A percentile compares a stretch with the other conserved stretches of the same genome.
Evolutionary conservation across 495 filamentous ascomycete genomes (phyloP).

Genomic region (Parachaetomium inaequale): DNA sequence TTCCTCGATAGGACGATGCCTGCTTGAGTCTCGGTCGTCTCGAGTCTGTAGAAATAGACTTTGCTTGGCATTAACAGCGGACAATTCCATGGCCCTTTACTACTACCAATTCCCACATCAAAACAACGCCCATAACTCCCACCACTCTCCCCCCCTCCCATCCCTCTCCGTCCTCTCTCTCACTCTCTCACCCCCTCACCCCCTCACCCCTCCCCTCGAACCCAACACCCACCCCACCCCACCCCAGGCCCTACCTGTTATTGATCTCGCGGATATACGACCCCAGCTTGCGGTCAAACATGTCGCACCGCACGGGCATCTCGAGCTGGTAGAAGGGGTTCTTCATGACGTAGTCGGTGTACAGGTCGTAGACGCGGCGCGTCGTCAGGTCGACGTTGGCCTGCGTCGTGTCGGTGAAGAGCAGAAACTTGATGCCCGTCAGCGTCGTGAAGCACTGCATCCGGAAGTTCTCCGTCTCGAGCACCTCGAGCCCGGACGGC

Average conservation of each 20-base stretch:
- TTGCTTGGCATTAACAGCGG: slow-evolving; percentile 11
- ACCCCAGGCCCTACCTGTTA: slow-evolving; percentile 35
- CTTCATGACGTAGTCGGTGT: slow-evolving; percentile 98
- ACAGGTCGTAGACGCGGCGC: slow-evolving; percentile 85
- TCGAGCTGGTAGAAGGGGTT: slow-evolving; percentile 98
- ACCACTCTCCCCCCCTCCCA: background rate
- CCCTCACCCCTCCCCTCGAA: slow-evolving; percentile 1
- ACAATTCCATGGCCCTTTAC: background rate
- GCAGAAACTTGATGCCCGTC: slow-evolving; percentile 90
- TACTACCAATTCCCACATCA: background rate
- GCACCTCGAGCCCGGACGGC: slow-evolving; percentile 74
- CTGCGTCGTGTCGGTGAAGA: slow-evolving; percentile 92
- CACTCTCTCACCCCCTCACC: background rate
- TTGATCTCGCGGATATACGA: slow-evolving; percentile 65
- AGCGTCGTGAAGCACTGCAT: slow-evolving; percentile 92
- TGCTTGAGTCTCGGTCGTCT: background rate
- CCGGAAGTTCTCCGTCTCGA: slow-evolving; percentile 88
- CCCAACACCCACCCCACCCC: background rate
- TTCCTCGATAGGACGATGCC: background rate
- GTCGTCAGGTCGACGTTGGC: slow-evolving; percentile 80
- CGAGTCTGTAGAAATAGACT: slow-evolving; percentile 17
- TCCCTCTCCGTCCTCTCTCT: too few species aligned
- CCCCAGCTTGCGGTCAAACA: slow-evolving; percentile 81
- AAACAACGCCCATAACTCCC: slow-evolving; percentile 27
- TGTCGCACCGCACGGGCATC: slow-evolving; percentile 94